Conservation (phyloP, 129 eudicot genomes). For the Lactuca saligna region DNA sequence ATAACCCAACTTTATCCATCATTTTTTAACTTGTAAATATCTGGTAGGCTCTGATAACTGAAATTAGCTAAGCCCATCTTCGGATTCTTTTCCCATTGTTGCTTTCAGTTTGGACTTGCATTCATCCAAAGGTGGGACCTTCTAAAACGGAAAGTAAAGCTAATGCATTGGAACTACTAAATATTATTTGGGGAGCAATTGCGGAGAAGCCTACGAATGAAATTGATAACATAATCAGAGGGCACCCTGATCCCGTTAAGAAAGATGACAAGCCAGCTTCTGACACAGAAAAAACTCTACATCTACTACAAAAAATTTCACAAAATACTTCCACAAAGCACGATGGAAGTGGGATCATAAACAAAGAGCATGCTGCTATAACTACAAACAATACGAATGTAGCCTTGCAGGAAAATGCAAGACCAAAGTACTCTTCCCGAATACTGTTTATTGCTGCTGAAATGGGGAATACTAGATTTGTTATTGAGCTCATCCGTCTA, state of each 20-base stretch:
- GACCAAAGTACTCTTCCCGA: slow-evolving; percentile 20
- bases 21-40: no score
- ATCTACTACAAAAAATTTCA: slow-evolving; percentile 26
- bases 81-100: background rate
- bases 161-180: background rate
- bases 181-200: slow-evolving; percentile 7
- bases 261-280: background rate
- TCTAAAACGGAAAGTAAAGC: background rate
- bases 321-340: slow-evolving; percentile 3
- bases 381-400: background rate
- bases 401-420: background rate
- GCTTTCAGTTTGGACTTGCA: background rate
- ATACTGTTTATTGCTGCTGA: slow-evolving; percentile 39
- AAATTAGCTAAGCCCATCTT: no score
- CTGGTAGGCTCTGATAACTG: no score
- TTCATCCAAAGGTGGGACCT: background rate
- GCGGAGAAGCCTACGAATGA: slow-evolving; percentile 1
- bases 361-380: background rate
- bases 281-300: slow-evolving; percentile 8
- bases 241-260: slow-evolving; percentile 4
- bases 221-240: slow-evolving; percentile 16
- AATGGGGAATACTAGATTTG: slow-evolving; percentile 34
- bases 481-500: slow-evolving; percentile 27
- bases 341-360: slow-evolving; percentile 15
- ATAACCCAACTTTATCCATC: no score